Evolutionary conservation across 164 flowering plant genomes (phyloP), one percentile per base, ranked within the genome.

Genomic region (Vitis cinerea): DNA sequence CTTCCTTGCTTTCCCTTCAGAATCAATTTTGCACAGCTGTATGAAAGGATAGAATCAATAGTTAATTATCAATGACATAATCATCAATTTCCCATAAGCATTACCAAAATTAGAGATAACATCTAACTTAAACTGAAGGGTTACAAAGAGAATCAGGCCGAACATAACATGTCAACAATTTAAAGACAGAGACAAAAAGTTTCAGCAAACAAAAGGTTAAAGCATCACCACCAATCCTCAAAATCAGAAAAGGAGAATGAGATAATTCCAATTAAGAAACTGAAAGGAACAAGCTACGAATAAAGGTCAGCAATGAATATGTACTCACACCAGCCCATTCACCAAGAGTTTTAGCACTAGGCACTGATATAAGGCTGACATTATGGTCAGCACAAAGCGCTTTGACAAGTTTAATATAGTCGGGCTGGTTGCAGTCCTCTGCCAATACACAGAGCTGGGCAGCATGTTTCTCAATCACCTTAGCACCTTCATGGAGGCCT

Each of bases 1-100:
- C 71, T 92, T 90, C 79, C 96, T 81, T 1, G 97, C 95, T 44
- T 88, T 90, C 9, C 96, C 96, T 66, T 90, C 94, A 0, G 97
- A 84, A 66, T 90, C 97, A 70, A 90, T 88, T 83, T 90, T 92
- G 81, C 98, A 92, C 72, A 92, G 71, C 96, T 92, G 85, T 69
- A 76, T 7, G 31, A 0, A 61, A 14, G 47, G 23, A 3, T 27
- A 10, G 3, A 27, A 51, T 50, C 1, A 12, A 52, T 4, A 37
- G 44, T 37, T 37, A 37, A 37, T 37, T 37, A 37, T 37, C 44
- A 37, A 37, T 37, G 4, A 23, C 27, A 23, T 23, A 23, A 23
- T 23, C 27, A 23, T 23, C 27, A 23, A 23, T 23, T 23, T 23
- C 27, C 27, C 27, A 23, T 23, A 23, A 23, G 27, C 27, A 23